Percentiles rank a stretch among this genome's conserved stretches.
Evolutionary conservation across 208 protist species (phyloP).

Genomic region (Wallacemonas sp.): DNA sequence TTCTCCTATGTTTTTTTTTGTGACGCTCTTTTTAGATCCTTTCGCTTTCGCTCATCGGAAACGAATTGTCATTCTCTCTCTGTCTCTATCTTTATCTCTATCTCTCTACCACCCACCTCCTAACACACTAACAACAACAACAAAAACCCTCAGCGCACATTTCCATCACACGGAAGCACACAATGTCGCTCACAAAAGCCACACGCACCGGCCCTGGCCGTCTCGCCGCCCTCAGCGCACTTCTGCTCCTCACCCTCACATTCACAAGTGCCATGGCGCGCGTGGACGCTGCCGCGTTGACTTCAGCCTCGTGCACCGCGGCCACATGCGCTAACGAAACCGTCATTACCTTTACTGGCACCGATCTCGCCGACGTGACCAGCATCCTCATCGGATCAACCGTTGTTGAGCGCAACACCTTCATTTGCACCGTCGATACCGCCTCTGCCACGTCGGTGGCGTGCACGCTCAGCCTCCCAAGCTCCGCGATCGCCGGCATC

Average conservation of each 20-base stretch:
- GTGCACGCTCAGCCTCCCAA: slow-evolving; percentile 19
- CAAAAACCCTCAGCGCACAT: too few relatives aligned
- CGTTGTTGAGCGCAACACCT: not conserved
- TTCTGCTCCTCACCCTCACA: slow-evolving; percentile 14
- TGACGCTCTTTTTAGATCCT: too few relatives aligned
- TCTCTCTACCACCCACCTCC: not conserved
- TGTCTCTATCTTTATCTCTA: not conserved
- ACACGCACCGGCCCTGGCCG: not conserved
- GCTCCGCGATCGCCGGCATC: slow-evolving; percentile 1
- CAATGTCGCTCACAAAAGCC: not conserved
- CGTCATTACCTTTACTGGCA: slow-evolving; percentile 16
- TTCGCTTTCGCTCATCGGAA: too few relatives aligned
- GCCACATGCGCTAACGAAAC: slow-evolving; percentile 14
- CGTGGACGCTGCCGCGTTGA: not conserved
- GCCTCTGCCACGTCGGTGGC: not conserved
- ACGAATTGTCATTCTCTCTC: not conserved
- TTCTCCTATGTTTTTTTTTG: too few relatives aligned
- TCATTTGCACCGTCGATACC: slow-evolving; percentile 9
- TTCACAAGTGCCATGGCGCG: slow-evolving; percentile 1
- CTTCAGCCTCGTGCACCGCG: not conserved
- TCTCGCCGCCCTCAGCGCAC: not conserved
- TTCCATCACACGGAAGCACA: not conserved
- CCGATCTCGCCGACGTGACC: not conserved
- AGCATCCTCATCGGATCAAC: slow-evolving; percentile 19
- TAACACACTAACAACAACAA: too few relatives aligned